Evolutionary conservation across 1,284 basidiomycete species (phyloP).

Genomic region (Amylostereum chailletii): DNA sequence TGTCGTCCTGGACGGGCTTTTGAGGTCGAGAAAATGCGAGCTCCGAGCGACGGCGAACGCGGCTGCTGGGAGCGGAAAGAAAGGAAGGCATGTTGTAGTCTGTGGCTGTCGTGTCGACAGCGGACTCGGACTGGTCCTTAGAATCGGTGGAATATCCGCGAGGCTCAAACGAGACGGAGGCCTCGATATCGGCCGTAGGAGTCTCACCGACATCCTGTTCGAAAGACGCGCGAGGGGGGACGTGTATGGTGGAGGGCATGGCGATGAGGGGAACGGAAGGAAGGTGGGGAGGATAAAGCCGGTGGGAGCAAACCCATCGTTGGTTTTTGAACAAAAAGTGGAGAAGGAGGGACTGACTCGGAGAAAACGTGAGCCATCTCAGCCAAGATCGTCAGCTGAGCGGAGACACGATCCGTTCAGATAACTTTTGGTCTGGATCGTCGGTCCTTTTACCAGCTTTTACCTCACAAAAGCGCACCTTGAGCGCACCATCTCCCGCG

Average conservation of each 20-base stretch:
- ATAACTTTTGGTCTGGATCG: too few species aligned
- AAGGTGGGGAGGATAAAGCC: not conserved
- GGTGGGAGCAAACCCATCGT: not conserved
- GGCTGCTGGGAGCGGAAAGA: conserved; percentile 13
- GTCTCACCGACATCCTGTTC: conserved; percentile 6
- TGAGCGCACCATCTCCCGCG: too few species aligned
- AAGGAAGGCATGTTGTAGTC: conserved; percentile 10
- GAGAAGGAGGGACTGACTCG: not conserved
- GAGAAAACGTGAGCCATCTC: too few species aligned
- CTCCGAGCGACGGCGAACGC: conserved; percentile 17
- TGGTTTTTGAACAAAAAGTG: not conserved
- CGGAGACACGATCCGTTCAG: too few species aligned
- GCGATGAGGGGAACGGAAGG: not conserved
- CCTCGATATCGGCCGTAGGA: conserved; percentile 1
- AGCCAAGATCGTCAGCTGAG: too few species aligned
- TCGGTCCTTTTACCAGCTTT: too few species aligned
- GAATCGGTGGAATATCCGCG: not conserved
- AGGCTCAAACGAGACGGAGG: not conserved
- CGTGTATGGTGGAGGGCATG: not conserved
- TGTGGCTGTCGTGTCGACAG: conserved; percentile 10
- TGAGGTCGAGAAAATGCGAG: conserved; percentile 11
- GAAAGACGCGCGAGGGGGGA: not conserved
- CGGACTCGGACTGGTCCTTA: conserved; percentile 6
- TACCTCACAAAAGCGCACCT: too few species aligned
- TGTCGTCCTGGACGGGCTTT: not conserved